These are phyloP conservation scores for Elsinoe perseae DNA, from an alignment of 2,329 filamentous ascomycete genomes.

Conservation along the genomic window DNA sequence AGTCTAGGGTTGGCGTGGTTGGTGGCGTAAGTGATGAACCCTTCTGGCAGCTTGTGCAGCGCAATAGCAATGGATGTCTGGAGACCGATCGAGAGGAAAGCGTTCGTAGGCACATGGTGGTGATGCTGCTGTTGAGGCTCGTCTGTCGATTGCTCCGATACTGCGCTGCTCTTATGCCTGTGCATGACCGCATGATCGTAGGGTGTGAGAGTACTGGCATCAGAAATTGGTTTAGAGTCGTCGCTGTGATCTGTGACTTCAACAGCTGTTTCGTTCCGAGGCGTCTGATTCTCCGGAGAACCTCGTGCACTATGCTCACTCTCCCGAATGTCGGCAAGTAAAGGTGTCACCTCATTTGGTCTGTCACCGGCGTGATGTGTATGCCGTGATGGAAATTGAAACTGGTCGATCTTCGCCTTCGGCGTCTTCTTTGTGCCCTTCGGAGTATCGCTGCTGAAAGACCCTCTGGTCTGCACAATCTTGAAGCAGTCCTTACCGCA, in stretches of 20 bases:
- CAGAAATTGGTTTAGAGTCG: not conserved
- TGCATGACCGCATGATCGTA: constrained; percentile 21
- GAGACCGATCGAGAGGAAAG: constrained; percentile 87
- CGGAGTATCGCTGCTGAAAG: constrained; percentile 19
- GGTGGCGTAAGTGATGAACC: constrained; percentile 85
- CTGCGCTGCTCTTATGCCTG: constrained; percentile 17
- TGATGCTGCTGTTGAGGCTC: constrained; percentile 52
- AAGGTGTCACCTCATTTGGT: constrained; percentile 25
- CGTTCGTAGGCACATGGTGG: constrained; percentile 90
- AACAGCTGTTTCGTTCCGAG: not conserved
- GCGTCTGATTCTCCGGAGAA: not conserved
- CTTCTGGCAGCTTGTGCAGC: constrained; percentile 87
- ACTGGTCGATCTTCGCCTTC: constrained; percentile 16
- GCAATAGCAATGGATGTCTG: constrained; percentile 94
- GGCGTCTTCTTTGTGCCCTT: constrained; percentile 1
- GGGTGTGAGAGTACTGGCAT: constrained; percentile 11
- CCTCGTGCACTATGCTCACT: constrained; percentile 7
- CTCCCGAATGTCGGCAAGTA: constrained; percentile 22
- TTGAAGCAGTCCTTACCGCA: constrained; percentile 56
- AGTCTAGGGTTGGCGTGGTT: constrained; percentile 89
- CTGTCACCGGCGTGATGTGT: constrained; percentile 15
- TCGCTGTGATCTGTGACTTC: not conserved
- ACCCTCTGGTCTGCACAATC: constrained; percentile 35
- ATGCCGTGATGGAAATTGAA: constrained; percentile 12
- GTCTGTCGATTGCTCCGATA: constrained; percentile 3